Evolutionary conservation across 176 grass and related monocot genomes (phyloP).

Genomic region (Miscanthus lutarioriparius): DNA sequence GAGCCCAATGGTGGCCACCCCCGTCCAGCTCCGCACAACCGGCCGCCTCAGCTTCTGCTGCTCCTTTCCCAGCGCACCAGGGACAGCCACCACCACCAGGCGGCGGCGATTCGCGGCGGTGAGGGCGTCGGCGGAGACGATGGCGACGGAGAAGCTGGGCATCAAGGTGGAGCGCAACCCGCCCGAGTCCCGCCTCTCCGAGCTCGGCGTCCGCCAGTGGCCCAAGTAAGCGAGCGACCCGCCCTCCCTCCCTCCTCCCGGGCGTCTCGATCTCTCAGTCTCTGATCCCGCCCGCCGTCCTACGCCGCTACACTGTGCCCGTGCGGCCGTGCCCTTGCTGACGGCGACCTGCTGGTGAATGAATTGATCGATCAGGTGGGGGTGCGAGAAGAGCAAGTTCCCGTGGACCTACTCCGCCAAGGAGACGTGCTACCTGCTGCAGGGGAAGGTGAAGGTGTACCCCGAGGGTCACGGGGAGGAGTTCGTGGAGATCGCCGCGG

Average conservation of each 20-base stretch:
- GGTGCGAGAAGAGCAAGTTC: conserved; percentile 84
- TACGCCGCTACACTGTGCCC: neutral
- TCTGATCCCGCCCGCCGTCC: neutral
- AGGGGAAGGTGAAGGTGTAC: conserved; percentile 98
- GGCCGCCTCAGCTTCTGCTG: conserved; percentile 31
- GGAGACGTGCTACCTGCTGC: conserved; percentile 92
- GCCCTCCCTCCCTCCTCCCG: neutral
- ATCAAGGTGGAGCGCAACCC: conserved; percentile 82
- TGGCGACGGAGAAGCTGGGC: conserved; percentile 90
- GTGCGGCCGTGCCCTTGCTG: neutral
- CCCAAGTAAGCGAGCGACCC: conserved; percentile 59
- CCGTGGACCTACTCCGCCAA: conserved; percentile 89
- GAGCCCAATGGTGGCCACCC: conserved; percentile 45
- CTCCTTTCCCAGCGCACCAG: neutral
- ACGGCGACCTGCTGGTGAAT: neutral
- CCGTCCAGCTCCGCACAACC: conserved; percentile 29
- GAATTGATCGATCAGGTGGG: conserved; percentile 56
- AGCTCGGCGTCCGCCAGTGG: conserved; percentile 82
- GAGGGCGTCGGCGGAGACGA: conserved; percentile 56
- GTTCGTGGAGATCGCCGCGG: conserved; percentile 86
- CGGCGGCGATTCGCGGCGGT: conserved; percentile 29
- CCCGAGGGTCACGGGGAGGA: conserved; percentile 76
- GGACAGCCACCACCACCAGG: neutral
- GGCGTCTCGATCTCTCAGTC: neutral
- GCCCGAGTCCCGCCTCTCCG: conserved; percentile 72